A percentile compares a stretch with the other conserved stretches of the same genome.
Conservation (phyloP, 345 rosid genomes). For the Brassica cretica region DNA sequence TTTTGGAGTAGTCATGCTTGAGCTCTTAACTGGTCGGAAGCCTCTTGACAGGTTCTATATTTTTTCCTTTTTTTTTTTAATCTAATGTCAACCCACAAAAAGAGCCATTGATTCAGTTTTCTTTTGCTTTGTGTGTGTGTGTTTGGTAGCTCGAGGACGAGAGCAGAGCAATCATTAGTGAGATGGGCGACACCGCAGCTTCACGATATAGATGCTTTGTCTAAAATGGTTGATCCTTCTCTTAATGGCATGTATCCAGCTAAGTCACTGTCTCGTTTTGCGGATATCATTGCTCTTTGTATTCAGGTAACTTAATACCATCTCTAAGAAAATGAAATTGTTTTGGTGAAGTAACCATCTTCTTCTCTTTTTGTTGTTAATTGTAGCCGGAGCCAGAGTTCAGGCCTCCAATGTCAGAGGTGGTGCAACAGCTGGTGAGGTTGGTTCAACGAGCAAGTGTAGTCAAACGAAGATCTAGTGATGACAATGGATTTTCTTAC, state of each 20-base stretch:
- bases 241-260: constrained; percentile 99
- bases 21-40: constrained; percentile 92
- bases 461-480: constrained; percentile 78
- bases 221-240: constrained; percentile 96
- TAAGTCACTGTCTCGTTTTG: constrained; percentile 96
- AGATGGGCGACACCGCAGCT: constrained; percentile 99
- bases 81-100: background rate
- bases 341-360: constrained; percentile 56
- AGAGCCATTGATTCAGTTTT: background rate
- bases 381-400: constrained; percentile 96
- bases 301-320: constrained; percentile 67
- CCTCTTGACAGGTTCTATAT: constrained; percentile 83
- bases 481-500: constrained; percentile 83
- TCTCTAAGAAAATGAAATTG: background rate
- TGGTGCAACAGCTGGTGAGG: constrained; percentile 93
- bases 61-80: background rate
- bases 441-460: constrained; percentile 93
- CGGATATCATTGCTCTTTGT: constrained; percentile 93
- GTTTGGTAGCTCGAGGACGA: constrained; percentile 66
- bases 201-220: constrained; percentile 92
- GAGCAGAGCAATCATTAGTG: constrained; percentile 95
- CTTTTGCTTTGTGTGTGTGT: background rate
- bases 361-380: background rate
- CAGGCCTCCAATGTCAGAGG: constrained; percentile 99
- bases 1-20: constrained; percentile 98